These are phyloP conservation scores for Raphanus hybrid DNA, from an alignment of 441 rosid species.

Conservation along the genomic window DNA sequence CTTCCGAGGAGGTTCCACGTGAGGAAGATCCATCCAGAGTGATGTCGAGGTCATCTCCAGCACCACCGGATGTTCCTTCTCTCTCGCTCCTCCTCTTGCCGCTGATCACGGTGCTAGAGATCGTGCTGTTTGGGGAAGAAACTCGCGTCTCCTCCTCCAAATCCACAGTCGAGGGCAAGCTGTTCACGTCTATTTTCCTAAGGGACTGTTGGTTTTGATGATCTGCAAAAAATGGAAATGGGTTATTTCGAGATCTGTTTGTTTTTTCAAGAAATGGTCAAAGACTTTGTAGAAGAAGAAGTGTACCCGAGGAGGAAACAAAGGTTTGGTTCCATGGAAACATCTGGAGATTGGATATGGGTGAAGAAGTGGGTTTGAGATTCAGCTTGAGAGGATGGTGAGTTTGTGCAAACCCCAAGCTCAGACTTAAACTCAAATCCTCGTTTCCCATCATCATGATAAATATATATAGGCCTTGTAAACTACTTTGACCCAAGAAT, in stretches of 20 bases:
- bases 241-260: conserved; percentile 20
- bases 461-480: background rate
- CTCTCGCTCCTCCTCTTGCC: conserved; percentile 89
- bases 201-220: conserved; percentile 48
- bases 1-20: conserved; percentile 73
- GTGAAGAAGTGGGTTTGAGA: conserved; percentile 45
- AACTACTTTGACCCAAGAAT: background rate
- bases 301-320: conserved; percentile 58
- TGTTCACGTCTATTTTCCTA: conserved; percentile 85
- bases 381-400: conserved; percentile 46
- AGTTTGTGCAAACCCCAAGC: conserved; percentile 66
- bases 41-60: conserved; percentile 57
- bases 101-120: conserved; percentile 64
- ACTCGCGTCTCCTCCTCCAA: conserved; percentile 85
- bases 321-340: conserved; percentile 61
- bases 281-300: conserved; percentile 17
- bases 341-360: conserved; percentile 47
- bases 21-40: conserved; percentile 65
- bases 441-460: conserved; percentile 64
- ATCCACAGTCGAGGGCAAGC: conserved; percentile 60
- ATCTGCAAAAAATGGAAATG: conserved; percentile 15
- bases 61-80: conserved; percentile 49
- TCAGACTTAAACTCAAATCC: conserved; percentile 77
- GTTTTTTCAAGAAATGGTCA: background rate
- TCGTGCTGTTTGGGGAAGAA: conserved; percentile 89